These are phyloP conservation scores for Ophiocordyceps camponoti-rufipedis DNA, from an alignment of 2,329 filamentous ascomycete genomes.

Conservation along the genomic window DNA sequence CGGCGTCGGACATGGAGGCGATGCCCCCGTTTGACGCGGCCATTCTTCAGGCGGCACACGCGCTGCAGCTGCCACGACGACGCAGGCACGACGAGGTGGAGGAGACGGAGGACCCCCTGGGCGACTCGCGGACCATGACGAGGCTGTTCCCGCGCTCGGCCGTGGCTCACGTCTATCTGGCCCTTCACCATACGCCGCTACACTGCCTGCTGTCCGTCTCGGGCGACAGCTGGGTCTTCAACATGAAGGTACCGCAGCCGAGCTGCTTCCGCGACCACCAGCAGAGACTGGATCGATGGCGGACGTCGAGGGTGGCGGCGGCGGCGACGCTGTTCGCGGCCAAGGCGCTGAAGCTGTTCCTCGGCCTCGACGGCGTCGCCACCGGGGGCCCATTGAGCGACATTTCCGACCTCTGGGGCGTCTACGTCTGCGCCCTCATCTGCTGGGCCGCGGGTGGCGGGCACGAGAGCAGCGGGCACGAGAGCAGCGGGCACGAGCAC, in stretches of 20 bases:
- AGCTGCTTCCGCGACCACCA: slow-evolving; percentile 27
- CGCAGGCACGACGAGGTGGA: slow-evolving; percentile 10
- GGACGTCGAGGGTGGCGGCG: slow-evolving; percentile 23
- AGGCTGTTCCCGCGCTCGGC: slow-evolving; percentile 25
- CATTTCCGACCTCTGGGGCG: slow-evolving; percentile 33
- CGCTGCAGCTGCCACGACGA: slow-evolving; percentile 18
- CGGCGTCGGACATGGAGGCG: slow-evolving; percentile 15
- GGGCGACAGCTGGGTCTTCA: slow-evolving; percentile 40
- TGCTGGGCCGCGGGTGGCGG: slow-evolving; percentile 29
- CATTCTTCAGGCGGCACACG: slow-evolving; percentile 20
- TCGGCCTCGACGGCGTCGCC: slow-evolving; percentile 11
- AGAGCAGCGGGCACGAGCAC: slow-evolving; percentile 22
- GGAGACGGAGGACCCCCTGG: slow-evolving; percentile 7
- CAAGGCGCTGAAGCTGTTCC: slow-evolving; percentile 27
- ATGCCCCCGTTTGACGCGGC: slow-evolving; percentile 20
- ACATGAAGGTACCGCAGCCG: slow-evolving; percentile 28
- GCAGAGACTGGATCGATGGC: slow-evolving; percentile 26
- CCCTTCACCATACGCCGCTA: slow-evolving; percentile 39
- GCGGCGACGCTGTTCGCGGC: slow-evolving; percentile 31
- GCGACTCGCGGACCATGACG: slow-evolving; percentile 12
- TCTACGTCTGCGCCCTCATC: slow-evolving; percentile 39
- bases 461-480: slow-evolving; percentile 24
- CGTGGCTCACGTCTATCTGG: slow-evolving; percentile 33
- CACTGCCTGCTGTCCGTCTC: slow-evolving; percentile 37
- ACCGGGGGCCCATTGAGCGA: slow-evolving; percentile 10